These are phyloP conservation scores for Alternaria brassicicola DNA, from an alignment of 2,329 filamentous ascomycete genomes.

Conservation along the genomic window DNA sequence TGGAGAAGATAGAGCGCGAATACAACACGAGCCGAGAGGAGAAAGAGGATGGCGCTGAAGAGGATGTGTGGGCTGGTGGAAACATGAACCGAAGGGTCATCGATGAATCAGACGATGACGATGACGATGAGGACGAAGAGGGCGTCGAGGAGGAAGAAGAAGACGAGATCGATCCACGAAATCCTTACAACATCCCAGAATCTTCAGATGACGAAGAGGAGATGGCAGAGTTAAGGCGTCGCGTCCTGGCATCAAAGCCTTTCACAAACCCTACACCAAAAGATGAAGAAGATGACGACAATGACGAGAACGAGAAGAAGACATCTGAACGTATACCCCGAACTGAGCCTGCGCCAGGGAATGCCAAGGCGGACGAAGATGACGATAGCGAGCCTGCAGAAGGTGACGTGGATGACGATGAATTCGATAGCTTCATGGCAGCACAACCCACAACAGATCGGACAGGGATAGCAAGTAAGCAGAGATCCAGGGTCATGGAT, in stretches of 20 bases:
- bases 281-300: conserved; percentile 17
- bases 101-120: conserved; percentile 46
- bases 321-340: conserved; percentile 68
- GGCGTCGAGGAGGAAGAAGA: conserved; percentile 48
- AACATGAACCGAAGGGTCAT: conserved; percentile 75
- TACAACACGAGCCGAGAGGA: conserved; percentile 79
- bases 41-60: conserved; percentile 60
- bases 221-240: conserved; percentile 90
- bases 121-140: conserved; percentile 58
- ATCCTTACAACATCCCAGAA: conserved; percentile 78
- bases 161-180: conserved; percentile 59
- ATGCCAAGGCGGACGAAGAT: conserved; percentile 58
- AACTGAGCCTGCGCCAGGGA: conserved; percentile 52
- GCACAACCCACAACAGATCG: conserved; percentile 88
- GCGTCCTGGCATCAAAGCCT: conserved; percentile 88
- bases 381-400: conserved; percentile 74
- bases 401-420: conserved; percentile 68
- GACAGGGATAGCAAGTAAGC: conserved; percentile 71
- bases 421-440: conserved; percentile 92
- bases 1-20: conserved; percentile 86
- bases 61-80: conserved; percentile 88
- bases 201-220: conserved; percentile 78
- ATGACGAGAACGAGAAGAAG: conserved; percentile 54
- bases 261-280: conserved; percentile 68
- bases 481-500: conserved; percentile 56